Base-by-base conservation (phyloP, 225 moss, liverwort and hornwort genomes). In the Polytrichum commune region DNA sequence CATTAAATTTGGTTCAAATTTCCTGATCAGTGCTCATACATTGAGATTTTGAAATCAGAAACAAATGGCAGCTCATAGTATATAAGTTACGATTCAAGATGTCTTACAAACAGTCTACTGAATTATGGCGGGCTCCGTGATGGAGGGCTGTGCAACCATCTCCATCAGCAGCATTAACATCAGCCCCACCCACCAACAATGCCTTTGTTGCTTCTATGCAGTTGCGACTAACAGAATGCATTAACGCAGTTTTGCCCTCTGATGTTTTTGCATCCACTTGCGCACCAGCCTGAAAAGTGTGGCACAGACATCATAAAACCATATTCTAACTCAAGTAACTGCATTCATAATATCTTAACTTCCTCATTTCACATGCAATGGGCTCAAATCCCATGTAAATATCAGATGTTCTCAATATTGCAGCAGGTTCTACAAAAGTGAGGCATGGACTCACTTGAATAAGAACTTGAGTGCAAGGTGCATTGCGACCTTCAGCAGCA, bases 241-340 rank as follows among this genome's bases (percentile, higher is more conserved):
- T 69, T 19, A 80, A 65, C 63, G 84, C 67, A 5, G 63, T 84
- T 75, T 78, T 80, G 6, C 80, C 75, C 57, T 54, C 72, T 66
- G 54, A 75, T 38, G 77, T 80, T 69, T 62, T 75, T 68, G 77
- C 75, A 84, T 80, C 75, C 9, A 75, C 69, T 58, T 80, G 61
- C 73, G 80, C 75, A 66, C 73, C 75, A 4, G 57, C 77, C 77
- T 84, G 64, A 63, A 26, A 32, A n/a, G 30, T 30, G 62, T 54
- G 61, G 54, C 18, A 29, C n/a, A 68, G 46, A 25, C 60, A 81
- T 54, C 16, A 55, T 18, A 24, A 2, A 9, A 29, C 46, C 46
- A 46, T 46, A 13, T 4, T 4, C 46, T 7, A 65, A 62, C 61
- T 27, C 61, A 62, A 22, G 20, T n/a, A 62, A 62, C 61, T 62